Percentiles rank a stretch among this genome's conserved stretches.
Conservation (phyloP, 768 basidiomycete genomes). For the Tricholoma matsutake region DNA sequence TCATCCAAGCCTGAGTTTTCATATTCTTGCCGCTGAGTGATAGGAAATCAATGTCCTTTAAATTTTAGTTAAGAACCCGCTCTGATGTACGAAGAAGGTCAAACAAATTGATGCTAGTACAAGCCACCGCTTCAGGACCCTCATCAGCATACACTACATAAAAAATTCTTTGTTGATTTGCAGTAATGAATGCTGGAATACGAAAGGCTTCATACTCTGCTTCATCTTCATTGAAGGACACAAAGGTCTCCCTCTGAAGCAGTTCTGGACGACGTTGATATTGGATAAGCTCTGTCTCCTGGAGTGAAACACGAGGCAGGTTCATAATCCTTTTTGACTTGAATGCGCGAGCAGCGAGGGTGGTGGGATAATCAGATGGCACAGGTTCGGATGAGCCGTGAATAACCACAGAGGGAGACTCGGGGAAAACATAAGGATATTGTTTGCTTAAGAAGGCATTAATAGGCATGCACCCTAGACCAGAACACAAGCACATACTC, state of each 20-base stretch:
- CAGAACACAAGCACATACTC: background rate
- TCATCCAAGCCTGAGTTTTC: background rate
- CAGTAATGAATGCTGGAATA: background rate
- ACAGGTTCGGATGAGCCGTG: background rate
- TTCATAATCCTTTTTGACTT: background rate
- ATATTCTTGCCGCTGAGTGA: background rate
- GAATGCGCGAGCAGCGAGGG: background rate
- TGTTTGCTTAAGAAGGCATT: background rate
- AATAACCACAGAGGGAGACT: background rate
- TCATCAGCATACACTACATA: slow-evolving; percentile 1
- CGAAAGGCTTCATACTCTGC: background rate
- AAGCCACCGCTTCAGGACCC: slow-evolving; percentile 1
- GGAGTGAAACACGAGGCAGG: background rate
- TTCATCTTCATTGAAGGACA: background rate
- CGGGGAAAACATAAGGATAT: background rate
- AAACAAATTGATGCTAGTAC: background rate
- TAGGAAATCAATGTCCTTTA: background rate
- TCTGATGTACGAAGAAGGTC: slow-evolving; percentile 1
- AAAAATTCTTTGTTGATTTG: background rate
- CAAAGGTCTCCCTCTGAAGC: slow-evolving; percentile 1
- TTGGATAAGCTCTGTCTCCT: background rate
- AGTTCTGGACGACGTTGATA: background rate
- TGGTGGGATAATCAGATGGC: background rate
- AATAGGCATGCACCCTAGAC: background rate
- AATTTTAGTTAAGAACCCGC: background rate